Conservation (phyloP, 148 eudicot species). For the Cornus suecica region DNA sequence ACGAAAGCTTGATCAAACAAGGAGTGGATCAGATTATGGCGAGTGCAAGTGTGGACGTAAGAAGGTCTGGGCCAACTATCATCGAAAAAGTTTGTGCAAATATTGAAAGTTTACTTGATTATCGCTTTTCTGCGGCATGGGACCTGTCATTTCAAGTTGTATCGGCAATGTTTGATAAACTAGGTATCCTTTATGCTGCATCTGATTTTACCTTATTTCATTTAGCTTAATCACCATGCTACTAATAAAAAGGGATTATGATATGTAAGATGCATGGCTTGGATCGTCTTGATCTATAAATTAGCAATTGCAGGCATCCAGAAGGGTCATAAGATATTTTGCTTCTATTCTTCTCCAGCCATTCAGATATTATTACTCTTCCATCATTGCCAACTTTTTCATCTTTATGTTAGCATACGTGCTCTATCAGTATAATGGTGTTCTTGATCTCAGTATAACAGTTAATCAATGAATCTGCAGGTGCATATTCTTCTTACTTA, state of each 20-base stretch:
- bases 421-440: neutral
- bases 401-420: neutral
- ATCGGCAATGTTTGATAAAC: conserved; percentile 75
- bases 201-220: neutral
- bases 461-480: conserved; percentile 30
- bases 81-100: conserved; percentile 81
- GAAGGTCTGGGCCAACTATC: conserved; percentile 56
- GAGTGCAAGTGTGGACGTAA: conserved; percentile 24
- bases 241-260: neutral
- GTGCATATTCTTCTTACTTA: conserved; percentile 52
- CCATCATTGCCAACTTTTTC: neutral
- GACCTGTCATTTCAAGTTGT: conserved; percentile 81
- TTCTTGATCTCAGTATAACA: neutral
- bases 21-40: conserved; percentile 46
- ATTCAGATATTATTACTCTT: neutral
- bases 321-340: neutral
- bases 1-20: conserved; percentile 71
- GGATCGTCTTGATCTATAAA: neutral
- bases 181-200: conserved; percentile 46
- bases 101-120: conserved; percentile 72
- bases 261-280: neutral
- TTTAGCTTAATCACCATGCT: neutral
- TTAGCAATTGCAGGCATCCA: neutral
- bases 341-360: neutral
- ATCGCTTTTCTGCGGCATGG: conserved; percentile 67